Conservation (phyloP, 192 early-diverging fungal genomes). For the Backusella tuberculispora region DNA sequence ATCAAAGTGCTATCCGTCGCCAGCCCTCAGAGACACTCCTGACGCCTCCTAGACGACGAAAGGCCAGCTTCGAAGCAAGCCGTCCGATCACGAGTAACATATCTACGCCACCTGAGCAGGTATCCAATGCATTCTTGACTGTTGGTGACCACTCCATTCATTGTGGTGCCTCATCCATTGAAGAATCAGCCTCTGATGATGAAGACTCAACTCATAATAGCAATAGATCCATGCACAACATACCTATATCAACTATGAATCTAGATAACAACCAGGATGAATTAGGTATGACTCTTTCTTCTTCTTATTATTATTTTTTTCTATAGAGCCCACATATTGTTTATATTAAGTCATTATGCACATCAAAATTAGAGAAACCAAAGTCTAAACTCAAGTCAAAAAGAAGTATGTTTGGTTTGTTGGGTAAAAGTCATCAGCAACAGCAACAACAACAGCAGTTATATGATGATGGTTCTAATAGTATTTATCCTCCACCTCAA, state of each 20-base stretch:
- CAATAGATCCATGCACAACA: neutral
- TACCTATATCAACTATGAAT: constrained; percentile 2
- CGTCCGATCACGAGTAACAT: neutral
- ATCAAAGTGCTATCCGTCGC: constrained; percentile 8
- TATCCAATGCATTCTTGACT: neutral
- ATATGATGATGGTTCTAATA: constrained; percentile 20
- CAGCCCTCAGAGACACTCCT: constrained; percentile 2
- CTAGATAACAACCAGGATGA: neutral
- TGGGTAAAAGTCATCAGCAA: neutral
- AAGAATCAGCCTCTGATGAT: constrained; percentile 4
- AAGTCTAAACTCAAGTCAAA: neutral
- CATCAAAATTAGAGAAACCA: constrained; percentile 1
- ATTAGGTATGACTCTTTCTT: neutral
- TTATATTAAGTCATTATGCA: neutral
- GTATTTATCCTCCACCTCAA: constrained; percentile 19
- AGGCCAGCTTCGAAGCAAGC: constrained; percentile 8
- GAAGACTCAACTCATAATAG: constrained; percentile 9
- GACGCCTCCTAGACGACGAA: constrained; percentile 3
- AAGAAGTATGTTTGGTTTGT: constrained; percentile 19
- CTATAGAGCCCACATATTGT: too few relatives aligned
- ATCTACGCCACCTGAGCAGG: neutral
- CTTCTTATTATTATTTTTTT: neutral
- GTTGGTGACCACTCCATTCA: neutral
- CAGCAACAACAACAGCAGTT: neutral
- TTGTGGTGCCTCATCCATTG: constrained; percentile 15